Conservation (phyloP, 2,329 filamentous ascomycete genomes). For the Verticillium isaacii region DNA sequence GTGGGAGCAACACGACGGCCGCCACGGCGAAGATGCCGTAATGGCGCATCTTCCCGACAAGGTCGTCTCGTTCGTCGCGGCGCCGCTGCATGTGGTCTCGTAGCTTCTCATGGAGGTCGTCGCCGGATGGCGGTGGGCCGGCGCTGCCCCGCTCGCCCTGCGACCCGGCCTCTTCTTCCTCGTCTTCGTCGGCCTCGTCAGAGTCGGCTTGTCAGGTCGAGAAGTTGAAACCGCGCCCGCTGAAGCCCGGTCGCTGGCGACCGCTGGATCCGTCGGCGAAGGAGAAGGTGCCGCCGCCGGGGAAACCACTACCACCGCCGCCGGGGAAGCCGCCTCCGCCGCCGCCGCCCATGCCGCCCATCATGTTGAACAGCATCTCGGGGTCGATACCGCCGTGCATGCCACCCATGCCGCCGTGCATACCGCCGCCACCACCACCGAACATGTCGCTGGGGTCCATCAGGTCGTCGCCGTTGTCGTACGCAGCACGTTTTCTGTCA, state of each 20-base stretch:
- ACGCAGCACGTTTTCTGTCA: conserved; percentile 74
- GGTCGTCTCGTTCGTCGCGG: conserved; percentile 28
- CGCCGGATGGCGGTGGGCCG: conserved; percentile 18
- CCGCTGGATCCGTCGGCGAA: conserved; percentile 39
- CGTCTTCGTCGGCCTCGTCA: conserved; percentile 24
- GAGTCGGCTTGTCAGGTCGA: conserved; percentile 41
- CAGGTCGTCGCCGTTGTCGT: conserved; percentile 89
- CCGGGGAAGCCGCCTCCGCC: conserved; percentile 43
- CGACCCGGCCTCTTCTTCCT: conserved; percentile 23
- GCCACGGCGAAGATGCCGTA: conserved; percentile 37
- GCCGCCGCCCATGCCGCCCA: conserved; percentile 61
- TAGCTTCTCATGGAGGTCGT: conserved; percentile 19
- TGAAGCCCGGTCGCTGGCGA: conserved; percentile 26
- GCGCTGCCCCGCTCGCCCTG: conserved; percentile 19
- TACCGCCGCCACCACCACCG: conserved; percentile 54
- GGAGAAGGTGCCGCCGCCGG: conserved; percentile 51
- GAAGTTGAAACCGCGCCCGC: conserved; percentile 32
- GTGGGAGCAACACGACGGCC: conserved; percentile 42
- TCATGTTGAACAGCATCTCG: conserved; percentile 79
- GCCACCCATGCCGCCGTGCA: conserved; percentile 59
- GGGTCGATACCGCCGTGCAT: conserved; percentile 66
- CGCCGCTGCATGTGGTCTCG: conserved; percentile 23
- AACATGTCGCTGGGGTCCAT: conserved; percentile 87
- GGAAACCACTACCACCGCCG: conserved; percentile 46
- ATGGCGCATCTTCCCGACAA: conserved; percentile 36